Conservation (phyloP, 164 flowering plant genomes). For the Akebia trifoliata region DNA sequence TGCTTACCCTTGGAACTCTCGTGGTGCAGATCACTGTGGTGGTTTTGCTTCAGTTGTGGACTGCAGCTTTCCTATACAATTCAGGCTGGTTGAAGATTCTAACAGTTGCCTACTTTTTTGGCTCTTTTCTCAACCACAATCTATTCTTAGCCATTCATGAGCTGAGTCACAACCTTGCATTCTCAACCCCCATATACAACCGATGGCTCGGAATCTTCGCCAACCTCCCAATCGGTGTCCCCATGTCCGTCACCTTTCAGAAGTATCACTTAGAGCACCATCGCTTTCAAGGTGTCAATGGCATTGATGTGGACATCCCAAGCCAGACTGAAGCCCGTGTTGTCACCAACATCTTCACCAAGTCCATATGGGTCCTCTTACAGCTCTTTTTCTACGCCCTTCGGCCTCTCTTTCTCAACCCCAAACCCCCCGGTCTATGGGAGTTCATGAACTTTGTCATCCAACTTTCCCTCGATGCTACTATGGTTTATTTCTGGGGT, state of each 20-base stretch:
- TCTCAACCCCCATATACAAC: slow-evolving; percentile 78
- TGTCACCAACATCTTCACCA: slow-evolving; percentile 56
- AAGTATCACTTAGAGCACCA: slow-evolving; percentile 96
- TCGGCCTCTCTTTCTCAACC: slow-evolving; percentile 86
- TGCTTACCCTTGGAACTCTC: slow-evolving; percentile 5
- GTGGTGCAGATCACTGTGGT: slow-evolving; percentile 63
- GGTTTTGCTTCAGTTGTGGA: slow-evolving; percentile 78
- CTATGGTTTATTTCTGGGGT: slow-evolving; percentile 68
- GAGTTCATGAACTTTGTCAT: slow-evolving; percentile 65
- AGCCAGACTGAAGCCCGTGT: slow-evolving; percentile 58
- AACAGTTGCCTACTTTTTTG: slow-evolving; percentile 77
- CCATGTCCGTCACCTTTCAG: slow-evolving; percentile 96
- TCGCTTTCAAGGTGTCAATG: slow-evolving; percentile 89
- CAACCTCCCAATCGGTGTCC: slow-evolving; percentile 91
- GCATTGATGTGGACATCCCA: slow-evolving; percentile 91
- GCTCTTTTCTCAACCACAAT: slow-evolving; percentile 92
- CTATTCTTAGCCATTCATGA: slow-evolving; percentile 96
- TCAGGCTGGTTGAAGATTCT: slow-evolving; percentile 74
- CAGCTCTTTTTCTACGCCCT: slow-evolving; percentile 95
- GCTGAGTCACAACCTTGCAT: slow-evolving; percentile 96
- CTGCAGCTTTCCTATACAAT: slow-evolving; percentile 53
- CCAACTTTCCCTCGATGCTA: slow-evolving; percentile 61
- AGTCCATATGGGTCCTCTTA: slow-evolving; percentile 77
- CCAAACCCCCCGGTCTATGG: slow-evolving; percentile 95
- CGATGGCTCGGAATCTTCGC: slow-evolving; percentile 97